Base-by-base conservation (phyloP, 225 moss, liverwort and hornwort species). In the Rhytidiadelphus loreus region DNA sequence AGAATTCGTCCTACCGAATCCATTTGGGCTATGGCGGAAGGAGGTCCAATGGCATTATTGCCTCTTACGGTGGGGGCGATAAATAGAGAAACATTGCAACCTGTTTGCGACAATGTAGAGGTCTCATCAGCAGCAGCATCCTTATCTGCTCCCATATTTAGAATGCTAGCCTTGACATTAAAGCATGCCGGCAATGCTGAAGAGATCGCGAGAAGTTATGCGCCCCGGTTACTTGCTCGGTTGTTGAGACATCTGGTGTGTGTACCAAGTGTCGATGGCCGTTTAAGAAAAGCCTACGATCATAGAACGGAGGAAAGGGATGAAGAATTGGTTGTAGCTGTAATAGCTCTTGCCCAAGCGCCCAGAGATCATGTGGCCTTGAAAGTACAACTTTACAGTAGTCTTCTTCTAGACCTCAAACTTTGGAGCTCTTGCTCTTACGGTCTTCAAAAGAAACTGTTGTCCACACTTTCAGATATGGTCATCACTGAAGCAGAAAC, bases 21-120 rank as follows among this genome's bases (percentile, higher is more conserved):
- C 62, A 96, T 99, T 64, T 99, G 98, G 98, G 98, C 98, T 84
- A 96, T 97, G 97, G 98, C 96, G 63, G 98, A 99, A 93, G 97
- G 98, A 78, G 98, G 98, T 59, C 96, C 98, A 16, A 93, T 99
- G 93, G 95, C 96, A 52, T 90, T 99, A 89, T 87, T 99, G 85
- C 98, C 98, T 69, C 90, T 99, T 83, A 95, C 97, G 66, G 96
- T 99, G 84, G 96, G 96, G 82, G 92, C 96, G 43, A 97, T 97
- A 60, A 94, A 96, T 89, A 96, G 93, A 90, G 96, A 97, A 73
- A 96, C 97, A 39, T 90, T 96, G 81, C 95, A 95, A 83, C 98
- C 98, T 76, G 86, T 94, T 81, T 75, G 92, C 52, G 93, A 96
- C 62, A 96, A 99, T 78, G 83, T 93, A 83, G 94, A 95, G 88